These are phyloP conservation scores for Fraxinus floribunda DNA, from an alignment of 305 asterid genomes.

Conservation along the genomic window DNA sequence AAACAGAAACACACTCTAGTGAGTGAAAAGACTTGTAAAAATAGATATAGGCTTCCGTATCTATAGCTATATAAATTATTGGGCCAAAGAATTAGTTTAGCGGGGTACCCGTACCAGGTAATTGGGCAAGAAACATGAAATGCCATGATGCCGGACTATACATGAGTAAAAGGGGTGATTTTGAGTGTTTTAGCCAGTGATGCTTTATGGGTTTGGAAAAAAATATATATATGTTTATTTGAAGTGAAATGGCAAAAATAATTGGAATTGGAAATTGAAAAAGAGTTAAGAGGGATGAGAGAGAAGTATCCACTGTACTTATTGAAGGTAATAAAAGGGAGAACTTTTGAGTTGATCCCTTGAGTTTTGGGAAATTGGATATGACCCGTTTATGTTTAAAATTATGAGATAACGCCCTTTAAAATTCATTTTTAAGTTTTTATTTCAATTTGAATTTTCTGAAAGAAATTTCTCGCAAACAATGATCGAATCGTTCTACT, in stretches of 20 bases:
- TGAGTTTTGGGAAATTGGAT: not conserved
- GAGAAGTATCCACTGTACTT: not conserved
- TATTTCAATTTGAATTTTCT: not conserved
- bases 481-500: not conserved
- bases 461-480: not conserved
- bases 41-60: conserved; percentile 18
- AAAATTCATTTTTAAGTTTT: not conserved
- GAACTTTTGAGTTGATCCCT: not conserved
- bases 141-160: conserved; percentile 37
- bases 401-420: not conserved
- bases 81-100: conserved; percentile 19
- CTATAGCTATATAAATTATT: not conserved
- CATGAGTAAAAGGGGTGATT: conserved; percentile 17
- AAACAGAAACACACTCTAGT: conserved; percentile 33
- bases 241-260: conserved; percentile 6
- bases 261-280: conserved; percentile 2
- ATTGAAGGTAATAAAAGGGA: not conserved
- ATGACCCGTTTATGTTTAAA: not conserved
- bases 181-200: conserved; percentile 14
- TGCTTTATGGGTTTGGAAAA: conserved; percentile 20
- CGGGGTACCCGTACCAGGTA: conserved; percentile 58
- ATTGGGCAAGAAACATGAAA: conserved; percentile 95
- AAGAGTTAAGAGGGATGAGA: conserved; percentile 17
- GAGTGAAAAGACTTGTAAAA: conserved; percentile 11
- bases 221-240: not conserved